phyloP scores from a whole-genome alignment of 768 basidiomycete species.

The Pleurotus citrinopileatus region DNA sequence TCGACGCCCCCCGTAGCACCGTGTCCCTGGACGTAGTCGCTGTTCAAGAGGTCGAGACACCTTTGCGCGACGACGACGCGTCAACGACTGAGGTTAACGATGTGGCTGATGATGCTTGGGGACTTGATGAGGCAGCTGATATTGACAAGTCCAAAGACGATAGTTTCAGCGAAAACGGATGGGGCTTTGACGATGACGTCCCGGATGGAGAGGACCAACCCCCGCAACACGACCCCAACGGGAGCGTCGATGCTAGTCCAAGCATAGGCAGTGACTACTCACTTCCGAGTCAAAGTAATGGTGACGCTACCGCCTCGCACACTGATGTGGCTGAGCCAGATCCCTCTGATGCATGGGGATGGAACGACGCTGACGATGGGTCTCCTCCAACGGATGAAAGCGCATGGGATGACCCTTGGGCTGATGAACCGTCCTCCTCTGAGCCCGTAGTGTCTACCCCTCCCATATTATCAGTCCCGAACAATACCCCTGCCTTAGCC shows the following conservation, averaged over 20 bases:
- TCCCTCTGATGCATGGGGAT: slow-evolving; percentile 71
- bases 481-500: slow-evolving; percentile 25
- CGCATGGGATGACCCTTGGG: slow-evolving; percentile 73
- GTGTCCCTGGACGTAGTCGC: neutral
- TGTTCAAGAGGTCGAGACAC: slow-evolving; percentile 3
- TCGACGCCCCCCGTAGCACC: slow-evolving; percentile 19
- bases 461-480: slow-evolving; percentile 10
- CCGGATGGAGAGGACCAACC: slow-evolving; percentile 20
- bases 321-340: slow-evolving; percentile 33
- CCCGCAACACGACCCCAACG: slow-evolving; percentile 14
- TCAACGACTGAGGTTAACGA: slow-evolving; percentile 19
- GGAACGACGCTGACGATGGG: slow-evolving; percentile 55
- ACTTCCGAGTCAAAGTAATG: slow-evolving; percentile 8
- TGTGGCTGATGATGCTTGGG: slow-evolving; percentile 43
- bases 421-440: slow-evolving; percentile 38
- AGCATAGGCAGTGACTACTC: slow-evolving; percentile 14
- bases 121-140: slow-evolving; percentile 42
- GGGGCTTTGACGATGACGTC: slow-evolving; percentile 54
- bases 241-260: slow-evolving; percentile 5
- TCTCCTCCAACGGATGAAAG: slow-evolving; percentile 21
- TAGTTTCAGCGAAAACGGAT: slow-evolving; percentile 35
- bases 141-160: slow-evolving; percentile 25
- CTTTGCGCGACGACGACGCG: slow-evolving; percentile 4
- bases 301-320: slow-evolving; percentile 15
- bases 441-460: slow-evolving; percentile 24